Conservation (phyloP, 108 stramenopile genomes). For the Conticribra weissflogii region DNA sequence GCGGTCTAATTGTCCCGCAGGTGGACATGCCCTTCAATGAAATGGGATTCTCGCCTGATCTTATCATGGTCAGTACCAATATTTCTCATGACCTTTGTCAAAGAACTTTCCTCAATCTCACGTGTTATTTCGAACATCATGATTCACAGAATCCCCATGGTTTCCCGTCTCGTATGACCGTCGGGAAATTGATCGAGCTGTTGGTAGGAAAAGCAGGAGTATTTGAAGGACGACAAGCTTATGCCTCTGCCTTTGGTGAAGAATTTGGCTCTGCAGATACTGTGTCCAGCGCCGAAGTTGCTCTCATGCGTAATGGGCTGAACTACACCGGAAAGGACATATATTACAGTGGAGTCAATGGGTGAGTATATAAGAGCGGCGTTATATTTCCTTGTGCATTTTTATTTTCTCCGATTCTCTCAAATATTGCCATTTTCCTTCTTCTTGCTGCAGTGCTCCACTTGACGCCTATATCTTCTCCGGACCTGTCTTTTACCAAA, state of each 20-base stretch:
- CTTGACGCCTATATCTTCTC: slow-evolving; percentile 91
- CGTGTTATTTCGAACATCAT: too few species aligned
- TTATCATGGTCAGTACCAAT: slow-evolving; percentile 88
- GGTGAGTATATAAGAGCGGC: too few species aligned
- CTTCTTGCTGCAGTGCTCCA: neutral
- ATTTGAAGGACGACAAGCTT: slow-evolving; percentile 92
- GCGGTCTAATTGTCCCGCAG: slow-evolving; percentile 94
- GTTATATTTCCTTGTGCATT: too few species aligned
- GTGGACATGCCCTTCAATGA: slow-evolving; percentile 99
- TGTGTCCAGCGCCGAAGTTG: slow-evolving; percentile 81
- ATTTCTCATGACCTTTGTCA: too few species aligned
- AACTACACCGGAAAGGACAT: slow-evolving; percentile 98
- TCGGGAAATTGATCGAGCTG: slow-evolving; percentile 98
- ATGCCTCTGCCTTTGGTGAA: slow-evolving; percentile 98
- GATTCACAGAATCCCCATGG: slow-evolving; percentile 94
- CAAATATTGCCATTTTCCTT: neutral
- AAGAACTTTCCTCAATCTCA: too few species aligned
- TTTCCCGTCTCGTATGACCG: slow-evolving; percentile 99
- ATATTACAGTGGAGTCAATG: slow-evolving; percentile 93
- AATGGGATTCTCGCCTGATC: slow-evolving; percentile 93
- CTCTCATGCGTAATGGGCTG: slow-evolving; percentile 92
- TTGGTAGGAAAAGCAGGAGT: slow-evolving; percentile 96
- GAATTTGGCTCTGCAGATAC: slow-evolving; percentile 94
- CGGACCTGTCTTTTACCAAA: slow-evolving; percentile 99
- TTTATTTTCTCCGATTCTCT: slow-evolving; percentile 49